Evolutionary conservation across 1,284 basidiomycete species (phyloP), one percentile per base, ranked within the genome.

Genomic region (Cystobasidium slooffiae): DNA sequence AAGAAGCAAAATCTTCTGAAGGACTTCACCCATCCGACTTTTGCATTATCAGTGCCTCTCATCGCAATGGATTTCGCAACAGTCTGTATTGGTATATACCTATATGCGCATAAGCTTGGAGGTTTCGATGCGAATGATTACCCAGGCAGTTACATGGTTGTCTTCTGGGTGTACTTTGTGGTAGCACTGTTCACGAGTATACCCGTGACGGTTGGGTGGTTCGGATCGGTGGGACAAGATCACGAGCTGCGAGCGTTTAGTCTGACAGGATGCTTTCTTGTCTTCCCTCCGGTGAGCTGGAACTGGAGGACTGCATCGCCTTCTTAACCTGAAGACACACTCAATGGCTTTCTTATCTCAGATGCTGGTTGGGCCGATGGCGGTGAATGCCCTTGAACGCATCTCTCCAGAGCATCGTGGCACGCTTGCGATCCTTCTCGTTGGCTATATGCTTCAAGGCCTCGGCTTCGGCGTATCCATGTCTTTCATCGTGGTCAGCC

Each of bases 361-460:
- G 62, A 64, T 64, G 62, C 62, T 64, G 10, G 44, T 64, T 4
- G 62, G 62, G n/a, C 18, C 62, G n/a, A n/a, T 64, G 43, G 62
- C 62, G n/a, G 10, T 64, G 6, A 64, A 43, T 1, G 46, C 46
- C 22, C 62, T 64, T 8, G 44, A 16, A 43, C 18, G 39, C 41
- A 64, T 64, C 16, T 20, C 41, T 18, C 62, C 62, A 5, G 41
- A 43, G 44, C 39, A 64, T 24, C 3, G 39, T 18, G 39, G 47
- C 39, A 64, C 39, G 20, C 46, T 64, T 20, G 62, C 62, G 12
- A 63, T 63, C 3, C 43, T 64, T 20, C 16, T 64, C 22, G 37
- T 64, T 8, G 62, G 62, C 39, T 64, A 64, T 64, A 64, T 64
- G 7, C 43, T 64, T 37, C 62, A 64, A 47, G 62, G 62, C 22